Conservation (phyloP, 2,329 filamentous ascomycete species). For the Zopfia rhizophila region DNA sequence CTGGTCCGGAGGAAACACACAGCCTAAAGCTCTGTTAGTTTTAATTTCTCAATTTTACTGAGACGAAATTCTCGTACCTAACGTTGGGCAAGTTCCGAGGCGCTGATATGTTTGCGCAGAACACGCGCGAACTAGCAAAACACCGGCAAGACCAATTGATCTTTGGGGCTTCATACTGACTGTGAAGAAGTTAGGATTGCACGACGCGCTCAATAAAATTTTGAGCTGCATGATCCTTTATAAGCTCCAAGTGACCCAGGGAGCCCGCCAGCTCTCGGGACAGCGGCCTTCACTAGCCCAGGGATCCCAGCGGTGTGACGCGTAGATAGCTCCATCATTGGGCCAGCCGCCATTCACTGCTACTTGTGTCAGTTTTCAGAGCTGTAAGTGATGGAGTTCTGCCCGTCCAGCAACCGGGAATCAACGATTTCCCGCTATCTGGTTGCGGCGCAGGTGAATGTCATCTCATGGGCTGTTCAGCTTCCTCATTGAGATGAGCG, state of each 20-base stretch:
- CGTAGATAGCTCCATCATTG: constrained; percentile 21
- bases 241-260: constrained; percentile 11
- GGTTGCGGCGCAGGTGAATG: constrained; percentile 10
- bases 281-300: constrained; percentile 20
- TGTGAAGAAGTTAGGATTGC: constrained; percentile 11
- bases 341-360: constrained; percentile 17
- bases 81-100: constrained; percentile 64
- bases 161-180: constrained; percentile 43
- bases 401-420: constrained; percentile 9
- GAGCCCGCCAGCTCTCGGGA: too few relatives aligned
- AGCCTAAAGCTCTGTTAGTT: constrained; percentile 46
- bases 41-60: not conserved
- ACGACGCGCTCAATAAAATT: constrained; percentile 8
- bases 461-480: constrained; percentile 10
- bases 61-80: constrained; percentile 54
- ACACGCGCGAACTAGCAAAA: constrained; percentile 38
- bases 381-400: constrained; percentile 42
- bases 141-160: constrained; percentile 39
- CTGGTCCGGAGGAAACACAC: constrained; percentile 69
- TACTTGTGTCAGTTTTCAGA: constrained; percentile 40
- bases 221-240: constrained; percentile 21
- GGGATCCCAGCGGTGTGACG: constrained; percentile 23
- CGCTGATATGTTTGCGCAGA: constrained; percentile 66
- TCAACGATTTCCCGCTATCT: not conserved
- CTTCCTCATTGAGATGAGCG: constrained; percentile 12